Conservation (phyloP, 768 basidiomycete species). For the Termitomyces bulborhizus region DNA sequence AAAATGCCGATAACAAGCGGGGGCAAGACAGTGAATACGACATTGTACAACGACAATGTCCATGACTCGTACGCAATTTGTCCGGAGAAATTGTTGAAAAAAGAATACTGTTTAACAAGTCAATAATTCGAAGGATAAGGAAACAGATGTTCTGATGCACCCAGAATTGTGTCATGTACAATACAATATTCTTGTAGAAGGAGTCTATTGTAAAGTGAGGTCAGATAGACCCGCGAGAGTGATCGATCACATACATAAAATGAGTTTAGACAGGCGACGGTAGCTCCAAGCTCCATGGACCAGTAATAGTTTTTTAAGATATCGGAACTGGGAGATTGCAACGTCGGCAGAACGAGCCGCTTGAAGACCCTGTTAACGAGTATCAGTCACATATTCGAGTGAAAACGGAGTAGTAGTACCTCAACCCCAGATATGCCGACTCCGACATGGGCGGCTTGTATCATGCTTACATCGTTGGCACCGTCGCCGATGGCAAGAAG, state of each 20-base stretch:
- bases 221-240: slow-evolving; percentile 1
- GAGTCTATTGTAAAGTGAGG: slow-evolving; percentile 51
- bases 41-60: slow-evolving; percentile 96
- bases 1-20: slow-evolving; percentile 97
- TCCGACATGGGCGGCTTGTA: slow-evolving; percentile 96
- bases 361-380: slow-evolving; percentile 72
- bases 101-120: slow-evolving; percentile 68
- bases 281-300: slow-evolving; percentile 99
- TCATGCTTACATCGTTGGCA: slow-evolving; percentile 99
- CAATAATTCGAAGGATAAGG: background rate
- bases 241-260: slow-evolving; percentile 68
- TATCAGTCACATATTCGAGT: background rate
- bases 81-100: slow-evolving; percentile 99
- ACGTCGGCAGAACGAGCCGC: slow-evolving; percentile 97
- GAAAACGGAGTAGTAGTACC: slow-evolving; percentile 31
- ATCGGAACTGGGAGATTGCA: slow-evolving; percentile 97
- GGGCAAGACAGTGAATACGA: slow-evolving; percentile 92
- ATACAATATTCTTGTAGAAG: slow-evolving; percentile 97
- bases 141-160: slow-evolving; percentile 32
- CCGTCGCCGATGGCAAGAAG: slow-evolving; percentile 97
- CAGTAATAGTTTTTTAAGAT: slow-evolving; percentile 86
- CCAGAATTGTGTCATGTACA: slow-evolving; percentile 99
- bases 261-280: slow-evolving; percentile 87
- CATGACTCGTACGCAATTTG: slow-evolving; percentile 98
- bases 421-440: slow-evolving; percentile 98